Percentiles rank a stretch among this genome's conserved stretches.
phyloP scores from a whole-genome alignment of 768 basidiomycete species.

The Tricholoma terreum region DNA sequence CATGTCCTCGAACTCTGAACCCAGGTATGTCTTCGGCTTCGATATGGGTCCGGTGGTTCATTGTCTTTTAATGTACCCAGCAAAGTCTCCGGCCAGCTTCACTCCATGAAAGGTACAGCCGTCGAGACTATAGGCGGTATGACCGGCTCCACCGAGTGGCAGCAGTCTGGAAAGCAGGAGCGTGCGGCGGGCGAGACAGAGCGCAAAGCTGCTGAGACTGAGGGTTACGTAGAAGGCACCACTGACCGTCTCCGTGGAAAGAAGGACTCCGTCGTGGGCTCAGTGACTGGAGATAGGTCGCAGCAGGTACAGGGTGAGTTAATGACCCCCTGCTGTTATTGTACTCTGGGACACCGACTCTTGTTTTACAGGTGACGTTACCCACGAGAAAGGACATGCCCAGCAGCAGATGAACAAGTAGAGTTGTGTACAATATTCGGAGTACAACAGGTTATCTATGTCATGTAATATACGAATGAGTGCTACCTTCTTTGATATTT shows the following conservation, averaged over 20 bases:
- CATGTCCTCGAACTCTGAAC: slow-evolving; percentile 25
- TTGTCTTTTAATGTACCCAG: slow-evolving; percentile 15
- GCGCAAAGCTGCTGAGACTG: slow-evolving; percentile 40
- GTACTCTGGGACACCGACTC: neutral
- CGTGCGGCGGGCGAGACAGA: slow-evolving; percentile 43
- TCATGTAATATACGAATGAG: neutral
- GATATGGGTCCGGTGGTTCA: neutral
- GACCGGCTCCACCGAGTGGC: slow-evolving; percentile 38
- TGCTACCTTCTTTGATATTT: too few relatives aligned
- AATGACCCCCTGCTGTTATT: neutral
- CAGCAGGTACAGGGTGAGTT: slow-evolving; percentile 41
- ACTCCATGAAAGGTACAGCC: slow-evolving; percentile 35
- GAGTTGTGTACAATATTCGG: neutral
- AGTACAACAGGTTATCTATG: neutral
- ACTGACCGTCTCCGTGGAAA: slow-evolving; percentile 42
- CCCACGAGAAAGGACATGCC: slow-evolving; percentile 51
- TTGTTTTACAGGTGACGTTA: slow-evolving; percentile 41
- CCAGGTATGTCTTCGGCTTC: slow-evolving; percentile 21
- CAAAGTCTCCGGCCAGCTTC: slow-evolving; percentile 37
- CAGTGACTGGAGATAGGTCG: slow-evolving; percentile 43
- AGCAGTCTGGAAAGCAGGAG: slow-evolving; percentile 40
- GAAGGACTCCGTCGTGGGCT: slow-evolving; percentile 46
- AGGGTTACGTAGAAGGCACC: slow-evolving; percentile 46
- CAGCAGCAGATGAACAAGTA: slow-evolving; percentile 34
- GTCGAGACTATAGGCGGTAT: slow-evolving; percentile 40